Conservation (phyloP, 108 stramenopile genomes). For the Skeletonema costatum region DNA sequence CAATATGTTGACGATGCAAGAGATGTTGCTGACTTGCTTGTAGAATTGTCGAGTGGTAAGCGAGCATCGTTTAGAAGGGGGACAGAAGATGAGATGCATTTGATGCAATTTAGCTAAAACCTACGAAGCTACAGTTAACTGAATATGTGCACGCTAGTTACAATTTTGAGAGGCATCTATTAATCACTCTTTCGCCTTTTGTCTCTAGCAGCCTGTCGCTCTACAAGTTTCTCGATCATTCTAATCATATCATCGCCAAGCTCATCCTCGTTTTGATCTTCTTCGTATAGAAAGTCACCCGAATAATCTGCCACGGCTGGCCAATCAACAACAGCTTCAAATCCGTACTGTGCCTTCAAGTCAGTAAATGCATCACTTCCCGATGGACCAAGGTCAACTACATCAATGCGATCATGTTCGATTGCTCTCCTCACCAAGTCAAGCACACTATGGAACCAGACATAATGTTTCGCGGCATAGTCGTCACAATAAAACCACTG, state of each 20-base stretch:
- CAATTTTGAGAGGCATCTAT: background rate
- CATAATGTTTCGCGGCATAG: slow-evolving; percentile 70
- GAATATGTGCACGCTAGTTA: background rate
- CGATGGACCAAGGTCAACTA: slow-evolving; percentile 74
- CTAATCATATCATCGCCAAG: slow-evolving; percentile 34
- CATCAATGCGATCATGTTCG: slow-evolving; percentile 60
- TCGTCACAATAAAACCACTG: slow-evolving; percentile 85
- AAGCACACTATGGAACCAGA: slow-evolving; percentile 77
- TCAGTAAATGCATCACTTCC: slow-evolving; percentile 77
- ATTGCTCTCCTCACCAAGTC: slow-evolving; percentile 66
- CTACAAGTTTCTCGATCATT: slow-evolving; percentile 20
- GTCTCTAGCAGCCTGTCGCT: slow-evolving; percentile 18
- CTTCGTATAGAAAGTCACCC: slow-evolving; percentile 62
- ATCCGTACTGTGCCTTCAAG: slow-evolving; percentile 70
- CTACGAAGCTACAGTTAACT: background rate
- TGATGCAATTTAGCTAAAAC: slow-evolving; percentile 27
- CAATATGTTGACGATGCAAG: slow-evolving; percentile 72
- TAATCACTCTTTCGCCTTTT: slow-evolving; percentile 11
- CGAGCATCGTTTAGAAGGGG: slow-evolving; percentile 1
- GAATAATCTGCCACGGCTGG: slow-evolving; percentile 63
- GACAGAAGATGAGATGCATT: background rate
- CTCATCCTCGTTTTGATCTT: slow-evolving; percentile 40
- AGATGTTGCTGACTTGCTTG: slow-evolving; percentile 74
- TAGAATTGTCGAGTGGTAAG: slow-evolving; percentile 32
- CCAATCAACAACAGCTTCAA: slow-evolving; percentile 69